These are phyloP conservation scores for Lindgomyces ingoldianus DNA, from an alignment of 495 filamentous ascomycete genomes.

Conservation along the genomic window DNA sequence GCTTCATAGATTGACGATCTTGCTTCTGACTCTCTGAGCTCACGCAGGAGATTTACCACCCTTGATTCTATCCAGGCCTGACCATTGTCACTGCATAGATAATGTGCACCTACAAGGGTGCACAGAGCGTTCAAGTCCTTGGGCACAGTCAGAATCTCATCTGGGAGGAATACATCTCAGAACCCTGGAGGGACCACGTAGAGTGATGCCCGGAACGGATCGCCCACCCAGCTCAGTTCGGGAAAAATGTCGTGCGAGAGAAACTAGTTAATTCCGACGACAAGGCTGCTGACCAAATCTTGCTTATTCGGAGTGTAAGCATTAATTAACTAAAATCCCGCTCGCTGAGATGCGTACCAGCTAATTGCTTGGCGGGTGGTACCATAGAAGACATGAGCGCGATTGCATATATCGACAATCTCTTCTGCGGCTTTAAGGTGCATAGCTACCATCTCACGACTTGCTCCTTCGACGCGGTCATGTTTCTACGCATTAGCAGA, in stretches of 20 bases:
- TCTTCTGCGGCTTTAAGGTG: not conserved
- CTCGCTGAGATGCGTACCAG: slow-evolving; percentile 15
- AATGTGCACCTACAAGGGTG: not conserved
- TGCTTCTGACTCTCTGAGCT: not conserved
- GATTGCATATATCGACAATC: too few relatives aligned
- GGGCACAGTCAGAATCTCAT: not conserved
- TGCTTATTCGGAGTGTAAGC: too few relatives aligned
- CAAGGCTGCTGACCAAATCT: slow-evolving; percentile 10
- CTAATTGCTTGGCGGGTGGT: slow-evolving; percentile 5
- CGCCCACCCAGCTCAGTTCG: not conserved
- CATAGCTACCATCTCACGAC: too few relatives aligned
- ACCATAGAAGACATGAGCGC: too few relatives aligned
- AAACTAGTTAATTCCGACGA: slow-evolving; percentile 7
- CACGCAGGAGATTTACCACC: not conserved
- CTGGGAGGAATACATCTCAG: not conserved
- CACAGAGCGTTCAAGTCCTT: slow-evolving; percentile 19
- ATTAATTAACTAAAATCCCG: too few relatives aligned
- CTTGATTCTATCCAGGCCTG: slow-evolving; percentile 17
- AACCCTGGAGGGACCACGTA: slow-evolving; percentile 10
- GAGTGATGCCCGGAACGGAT: not conserved
- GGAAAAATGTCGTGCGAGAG: slow-evolving; percentile 4
- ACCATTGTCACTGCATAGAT: not conserved
- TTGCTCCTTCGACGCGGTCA: too few relatives aligned
- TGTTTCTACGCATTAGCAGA: too few relatives aligned
- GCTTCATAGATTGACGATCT: slow-evolving; percentile 10